phyloP scores from a whole-genome alignment of 768 basidiomycete species.

The Rhizopogon vulgaris region DNA sequence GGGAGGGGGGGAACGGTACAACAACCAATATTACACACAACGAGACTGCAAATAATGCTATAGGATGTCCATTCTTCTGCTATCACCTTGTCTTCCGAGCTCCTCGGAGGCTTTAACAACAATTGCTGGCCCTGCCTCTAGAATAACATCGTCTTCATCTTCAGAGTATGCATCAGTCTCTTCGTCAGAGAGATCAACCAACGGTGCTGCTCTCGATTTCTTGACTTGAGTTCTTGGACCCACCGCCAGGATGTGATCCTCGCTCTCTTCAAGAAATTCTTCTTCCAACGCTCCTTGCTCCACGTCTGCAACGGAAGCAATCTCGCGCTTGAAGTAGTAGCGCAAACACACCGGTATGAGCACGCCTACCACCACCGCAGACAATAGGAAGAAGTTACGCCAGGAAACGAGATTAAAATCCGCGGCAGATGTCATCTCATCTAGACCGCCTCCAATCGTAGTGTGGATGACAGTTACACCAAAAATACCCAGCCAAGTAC shows the following conservation, averaged over 20 bases:
- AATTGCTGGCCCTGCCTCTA: conserved; percentile 69
- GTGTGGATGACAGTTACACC: conserved; percentile 93
- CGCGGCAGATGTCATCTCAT: conserved; percentile 89
- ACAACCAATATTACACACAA: not conserved
- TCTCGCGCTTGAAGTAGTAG: conserved; percentile 71
- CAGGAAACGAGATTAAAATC: conserved; percentile 94
- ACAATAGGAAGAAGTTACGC: conserved; percentile 81
- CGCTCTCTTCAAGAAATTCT: conserved; percentile 27
- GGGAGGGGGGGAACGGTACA: not conserved
- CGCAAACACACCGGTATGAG: conserved; percentile 88
- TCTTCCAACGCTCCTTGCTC: conserved; percentile 30
- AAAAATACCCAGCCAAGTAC: conserved; percentile 85
- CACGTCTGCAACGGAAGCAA: conserved; percentile 32
- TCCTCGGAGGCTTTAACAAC: conserved; percentile 31
- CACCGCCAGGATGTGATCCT: conserved; percentile 48
- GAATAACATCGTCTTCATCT: conserved; percentile 63
- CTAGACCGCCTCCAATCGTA: conserved; percentile 87
- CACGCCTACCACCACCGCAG: conserved; percentile 85
- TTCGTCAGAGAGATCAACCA: conserved; percentile 26
- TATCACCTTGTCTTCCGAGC: conserved; percentile 1
- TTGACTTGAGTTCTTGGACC: conserved; percentile 43
- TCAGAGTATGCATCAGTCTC: conserved; percentile 35
- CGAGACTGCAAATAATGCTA: not conserved
- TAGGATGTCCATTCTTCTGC: not conserved
- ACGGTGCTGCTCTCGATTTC: conserved; percentile 32